Evolutionary conservation across 179 eudicot genomes (phyloP), one percentile per base, ranked within the genome.

Genomic region (Amaranthus tricolor): DNA sequence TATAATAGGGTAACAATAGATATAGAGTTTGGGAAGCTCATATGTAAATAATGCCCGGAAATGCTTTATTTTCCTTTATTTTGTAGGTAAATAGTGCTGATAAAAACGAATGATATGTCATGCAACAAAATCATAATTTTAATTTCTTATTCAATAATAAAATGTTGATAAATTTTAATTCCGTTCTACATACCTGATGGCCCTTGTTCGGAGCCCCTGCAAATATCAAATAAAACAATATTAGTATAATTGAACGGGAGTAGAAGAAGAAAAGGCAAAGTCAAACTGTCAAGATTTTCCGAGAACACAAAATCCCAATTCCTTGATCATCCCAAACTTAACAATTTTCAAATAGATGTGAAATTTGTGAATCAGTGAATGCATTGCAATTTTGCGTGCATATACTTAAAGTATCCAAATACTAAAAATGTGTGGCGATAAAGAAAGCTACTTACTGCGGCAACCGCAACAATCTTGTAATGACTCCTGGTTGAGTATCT

Each of bases 191-290:
- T 82, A 95, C 99, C 98, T 76, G 98, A 93, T 82, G 89, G 66
- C 56, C 96, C 94, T 85, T 84, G 93, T 55, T 93, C 96, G 49
- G 96, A 91, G 70, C 84, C 78, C 96, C 99, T 93, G 97, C 90
- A 86, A 11, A 79, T 55, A 77, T 70, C 40, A 54, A 78, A 68
- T 16, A 61, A 67, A 54, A 10, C 20, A 15, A 76, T 31, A 17
- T 83, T 49, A 85, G 80, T 74, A 62, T 62, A 69, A 40, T 40
- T 65, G 76, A 52, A 64, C 31, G 49, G 20, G 9, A 48, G 6
- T 24, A 60, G 63, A 77, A 64, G 45, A 7, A 68, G 49, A 16
- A 19, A 68, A 59, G 44, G 44, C 40, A 53, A 63, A 9, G 49
- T 48, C 21, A 40, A 55, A 17, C 31, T 55, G 64, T 45, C 52